phyloP scores from a whole-genome alignment of 805 yeast genomes.

The Zygosaccharomyces rouxii region DNA sequence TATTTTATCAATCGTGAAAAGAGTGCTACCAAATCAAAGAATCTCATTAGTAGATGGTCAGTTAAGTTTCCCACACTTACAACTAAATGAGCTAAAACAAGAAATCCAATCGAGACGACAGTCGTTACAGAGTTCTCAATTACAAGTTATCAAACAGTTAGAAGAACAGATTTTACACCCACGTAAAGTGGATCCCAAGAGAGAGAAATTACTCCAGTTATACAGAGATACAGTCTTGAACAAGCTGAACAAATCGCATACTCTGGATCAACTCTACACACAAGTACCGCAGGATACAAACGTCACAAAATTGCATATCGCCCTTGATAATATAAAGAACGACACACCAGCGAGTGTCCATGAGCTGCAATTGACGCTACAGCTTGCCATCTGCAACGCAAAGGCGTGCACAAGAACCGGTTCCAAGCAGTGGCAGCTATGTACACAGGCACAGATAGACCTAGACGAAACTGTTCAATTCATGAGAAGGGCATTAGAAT shows the following conservation, averaged over 20 bases:
- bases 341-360: slow-evolving; percentile 32
- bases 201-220: slow-evolving; percentile 29
- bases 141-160: slow-evolving; percentile 14
- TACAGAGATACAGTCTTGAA: slow-evolving; percentile 34
- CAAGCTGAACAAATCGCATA: slow-evolving; percentile 21
- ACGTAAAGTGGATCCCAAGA: slow-evolving; percentile 23
- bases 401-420: slow-evolving; percentile 25
- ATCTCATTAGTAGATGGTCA: slow-evolving; percentile 34
- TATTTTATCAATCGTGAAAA: slow-evolving; percentile 27
- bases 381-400: slow-evolving; percentile 30
- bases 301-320: slow-evolving; percentile 11
- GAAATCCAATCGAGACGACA: slow-evolving; percentile 22
- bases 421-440: slow-evolving; percentile 25
- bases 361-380: slow-evolving; percentile 32
- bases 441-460: slow-evolving; percentile 29
- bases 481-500: slow-evolving; percentile 34
- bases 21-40: slow-evolving; percentile 29
- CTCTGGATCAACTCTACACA: slow-evolving; percentile 21
- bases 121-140: slow-evolving; percentile 15
- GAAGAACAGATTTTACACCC: slow-evolving; percentile 23
- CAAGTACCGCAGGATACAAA: not conserved
- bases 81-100: slow-evolving; percentile 19
- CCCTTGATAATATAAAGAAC: slow-evolving; percentile 22
- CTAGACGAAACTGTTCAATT: slow-evolving; percentile 35
- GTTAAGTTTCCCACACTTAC: slow-evolving; percentile 31